Conservation (phyloP, 306 rosid genomes). For the Citrullus colocynthis region DNA sequence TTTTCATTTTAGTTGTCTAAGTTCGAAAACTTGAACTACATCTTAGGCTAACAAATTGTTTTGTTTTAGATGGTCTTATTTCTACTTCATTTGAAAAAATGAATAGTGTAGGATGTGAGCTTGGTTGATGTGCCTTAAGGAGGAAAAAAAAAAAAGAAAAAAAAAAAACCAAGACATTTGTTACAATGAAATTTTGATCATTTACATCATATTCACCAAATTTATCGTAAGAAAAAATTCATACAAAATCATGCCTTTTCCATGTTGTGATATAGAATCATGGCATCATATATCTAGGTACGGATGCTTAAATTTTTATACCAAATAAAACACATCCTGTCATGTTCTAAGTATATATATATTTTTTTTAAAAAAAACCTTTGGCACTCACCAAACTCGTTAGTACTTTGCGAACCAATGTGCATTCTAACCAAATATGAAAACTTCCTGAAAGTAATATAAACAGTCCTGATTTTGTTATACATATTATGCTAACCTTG, state of each 20-base stretch:
- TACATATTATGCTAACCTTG: conserved; percentile 31
- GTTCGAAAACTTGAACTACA: background rate
- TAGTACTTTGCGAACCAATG: background rate
- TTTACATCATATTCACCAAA: background rate
- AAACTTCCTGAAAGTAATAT: background rate
- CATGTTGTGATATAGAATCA: background rate
- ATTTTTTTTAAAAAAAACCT: too few relatives aligned
- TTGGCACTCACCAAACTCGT: background rate
- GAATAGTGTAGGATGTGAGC: background rate
- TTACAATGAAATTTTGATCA: background rate
- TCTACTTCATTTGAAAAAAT: background rate
- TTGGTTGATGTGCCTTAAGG: background rate
- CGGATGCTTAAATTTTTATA: background rate
- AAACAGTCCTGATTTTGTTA: background rate
- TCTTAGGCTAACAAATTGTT: background rate
- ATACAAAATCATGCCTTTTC: background rate
- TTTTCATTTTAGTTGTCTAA: background rate
- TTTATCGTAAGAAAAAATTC: background rate
- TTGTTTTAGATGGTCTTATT: background rate
- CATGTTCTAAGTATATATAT: background rate
- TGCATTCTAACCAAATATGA: background rate
- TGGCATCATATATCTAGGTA: background rate
- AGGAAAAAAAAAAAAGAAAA: background rate
- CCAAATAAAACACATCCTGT: background rate
- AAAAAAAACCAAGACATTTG: background rate